These are phyloP conservation scores for Geoglossum cookeanum DNA, from an alignment of 2,329 filamentous ascomycete genomes.

Conservation along the genomic window DNA sequence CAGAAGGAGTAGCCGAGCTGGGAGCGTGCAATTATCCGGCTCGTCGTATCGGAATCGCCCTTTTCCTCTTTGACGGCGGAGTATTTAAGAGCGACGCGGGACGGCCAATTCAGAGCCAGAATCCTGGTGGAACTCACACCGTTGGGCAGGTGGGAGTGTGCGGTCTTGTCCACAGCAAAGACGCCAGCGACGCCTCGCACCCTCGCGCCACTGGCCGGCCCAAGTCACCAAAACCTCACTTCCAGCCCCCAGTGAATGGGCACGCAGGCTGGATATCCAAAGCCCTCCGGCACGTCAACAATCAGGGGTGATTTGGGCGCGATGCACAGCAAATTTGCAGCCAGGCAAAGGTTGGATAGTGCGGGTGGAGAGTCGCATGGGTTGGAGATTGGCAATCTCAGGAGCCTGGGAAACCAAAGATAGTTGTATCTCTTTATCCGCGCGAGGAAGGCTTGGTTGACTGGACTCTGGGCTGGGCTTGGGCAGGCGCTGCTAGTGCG, in stretches of 20 bases:
- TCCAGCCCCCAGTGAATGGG: neutral
- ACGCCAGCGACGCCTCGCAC: neutral
- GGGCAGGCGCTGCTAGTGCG: neutral
- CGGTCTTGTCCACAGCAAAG: neutral
- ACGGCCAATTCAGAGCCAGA: neutral
- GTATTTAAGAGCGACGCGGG: neutral
- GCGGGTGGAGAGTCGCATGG: neutral
- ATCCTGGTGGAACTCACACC: neutral
- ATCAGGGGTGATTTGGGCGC: neutral
- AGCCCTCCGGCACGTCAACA: neutral
- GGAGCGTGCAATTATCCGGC: neutral
- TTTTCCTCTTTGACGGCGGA: neutral
- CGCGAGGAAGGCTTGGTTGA: neutral
- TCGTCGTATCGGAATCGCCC: neutral
- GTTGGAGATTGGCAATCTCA: conserved; percentile 1
- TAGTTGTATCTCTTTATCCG: neutral
- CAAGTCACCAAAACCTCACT: neutral
- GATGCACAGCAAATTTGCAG: neutral
- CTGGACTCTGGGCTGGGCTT: neutral
- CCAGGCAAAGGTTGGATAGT: neutral
- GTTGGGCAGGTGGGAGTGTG: neutral
- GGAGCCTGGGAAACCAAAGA: neutral
- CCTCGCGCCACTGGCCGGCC: neutral
- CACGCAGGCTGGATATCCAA: neutral
- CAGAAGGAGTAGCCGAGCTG: neutral